Base-by-base conservation (phyloP, 2,329 filamentous ascomycete genomes). In the Escovopsis weberi region DNA sequence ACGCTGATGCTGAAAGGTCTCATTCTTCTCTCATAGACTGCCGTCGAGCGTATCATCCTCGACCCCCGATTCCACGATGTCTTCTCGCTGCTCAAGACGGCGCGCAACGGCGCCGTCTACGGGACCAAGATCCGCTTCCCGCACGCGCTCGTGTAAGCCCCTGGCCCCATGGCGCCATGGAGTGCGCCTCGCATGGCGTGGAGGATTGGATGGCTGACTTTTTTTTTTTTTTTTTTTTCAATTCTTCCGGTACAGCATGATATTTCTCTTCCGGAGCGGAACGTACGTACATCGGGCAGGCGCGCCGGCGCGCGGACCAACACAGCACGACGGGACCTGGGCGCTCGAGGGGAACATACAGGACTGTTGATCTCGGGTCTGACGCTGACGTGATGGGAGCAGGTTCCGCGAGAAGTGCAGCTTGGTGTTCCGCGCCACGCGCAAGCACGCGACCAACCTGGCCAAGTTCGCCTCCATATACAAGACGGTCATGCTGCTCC, bases 61-160 rank as follows among this genome's bases (percentile, higher is more conserved):
- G 79, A 96, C 59, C 87, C 88, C 6, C 73, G 78, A 51, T 85
- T 94, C 65, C 85, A 91, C 55, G 85, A 91, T 55, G 61, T 87
- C 43, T 75, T 98, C 48, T 78, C 85, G 44, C 72, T 98, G 51
- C 61, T 94, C 61, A 98, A 98, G 74, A 86, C 80, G 55, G 83
- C 91, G 51, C 86, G 91, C 65, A 98, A 96, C 78, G 91, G 91
- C 61, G 80, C 88, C 51, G 86, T 98, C 49, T 98, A 98, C 66
- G 91, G 91, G 47, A 79, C 85, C 55, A 96, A 96, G 75, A 86
- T 98, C 63, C 88, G 91, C 50, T 96, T 98, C 67, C 91, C 91
- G 50, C 91, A 98, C 67, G 91, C 91, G 47, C 74, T 98, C 52
- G 91, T 98, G 69, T 73, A 63, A 48, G 68, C 12, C 15, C 15